A percentile compares a stretch with the other conserved stretches of the same genome.
These are phyloP conservation scores for Lomentospora prolificans DNA, from an alignment of 2,329 filamentous ascomycete genomes.

Conservation along the genomic window DNA sequence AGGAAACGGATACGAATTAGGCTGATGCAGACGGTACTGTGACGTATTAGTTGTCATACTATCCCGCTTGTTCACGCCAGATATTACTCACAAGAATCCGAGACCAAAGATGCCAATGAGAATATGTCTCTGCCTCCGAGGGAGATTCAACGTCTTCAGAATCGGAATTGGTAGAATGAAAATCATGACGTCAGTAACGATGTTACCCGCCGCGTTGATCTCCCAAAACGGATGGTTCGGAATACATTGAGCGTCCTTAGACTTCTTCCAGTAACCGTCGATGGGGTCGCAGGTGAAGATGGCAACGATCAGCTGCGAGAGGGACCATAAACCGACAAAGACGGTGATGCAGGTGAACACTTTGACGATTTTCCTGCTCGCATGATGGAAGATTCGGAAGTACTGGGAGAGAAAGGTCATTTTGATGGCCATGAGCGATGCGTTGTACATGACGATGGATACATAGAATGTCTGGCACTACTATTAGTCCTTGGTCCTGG, in stretches of 20 bases:
- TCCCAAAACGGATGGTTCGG: conserved; percentile 15
- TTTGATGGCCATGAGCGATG: conserved; percentile 21
- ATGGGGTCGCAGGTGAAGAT: conserved; percentile 18
- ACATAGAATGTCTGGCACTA: conserved; percentile 19
- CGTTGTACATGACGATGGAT: conserved; percentile 21
- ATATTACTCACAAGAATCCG: conserved; percentile 19
- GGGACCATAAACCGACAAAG: conserved; percentile 17
- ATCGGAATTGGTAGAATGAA: conserved; percentile 18
- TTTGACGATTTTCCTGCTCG: conserved; percentile 16
- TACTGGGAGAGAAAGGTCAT: conserved; percentile 27
- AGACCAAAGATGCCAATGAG: conserved; percentile 18
- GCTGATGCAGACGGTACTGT: conserved; percentile 16
- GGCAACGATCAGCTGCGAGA: conserved; percentile 17
- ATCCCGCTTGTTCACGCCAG: too few relatives aligned
- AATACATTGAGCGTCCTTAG: conserved; percentile 14
- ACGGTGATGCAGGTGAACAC: conserved; percentile 18
- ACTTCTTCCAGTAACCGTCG: conserved; percentile 18
- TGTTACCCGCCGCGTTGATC: conserved; percentile 18
- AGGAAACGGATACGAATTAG: conserved; percentile 15
- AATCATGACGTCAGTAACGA: conserved; percentile 18
- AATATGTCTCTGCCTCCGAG: conserved; percentile 14
- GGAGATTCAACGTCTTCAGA: conserved; percentile 15
- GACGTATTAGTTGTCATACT: not conserved
- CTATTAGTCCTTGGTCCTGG: too few relatives aligned
- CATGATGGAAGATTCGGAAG: conserved; percentile 19